A percentile compares a stretch with the other conserved stretches of the same genome.
Conservation (phyloP, 805 yeast species). For the Kodamaea hsintzibuensis region DNA sequence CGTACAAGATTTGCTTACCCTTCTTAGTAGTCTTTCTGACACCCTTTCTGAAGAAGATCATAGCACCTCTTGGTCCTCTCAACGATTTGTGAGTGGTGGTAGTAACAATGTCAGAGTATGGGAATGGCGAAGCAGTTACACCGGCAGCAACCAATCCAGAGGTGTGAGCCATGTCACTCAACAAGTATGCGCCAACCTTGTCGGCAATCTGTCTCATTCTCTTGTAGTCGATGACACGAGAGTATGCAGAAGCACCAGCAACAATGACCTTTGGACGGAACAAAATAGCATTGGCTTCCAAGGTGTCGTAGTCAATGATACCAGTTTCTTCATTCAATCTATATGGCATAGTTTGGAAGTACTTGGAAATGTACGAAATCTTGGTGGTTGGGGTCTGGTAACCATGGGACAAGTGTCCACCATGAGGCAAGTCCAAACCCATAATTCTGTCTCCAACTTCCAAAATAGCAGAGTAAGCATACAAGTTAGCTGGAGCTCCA, state of each 20-base stretch:
- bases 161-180: slow-evolving; percentile 98
- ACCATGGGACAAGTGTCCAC: slow-evolving; percentile 97
- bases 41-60: slow-evolving; percentile 98
- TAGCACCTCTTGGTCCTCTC: slow-evolving; percentile 99
- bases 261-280: slow-evolving; percentile 96
- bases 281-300: slow-evolving; percentile 85
- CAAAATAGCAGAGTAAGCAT: slow-evolving; percentile 93
- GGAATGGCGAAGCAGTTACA: slow-evolving; percentile 94
- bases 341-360: slow-evolving; percentile 98
- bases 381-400: slow-evolving; percentile 93
- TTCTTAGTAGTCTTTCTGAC: slow-evolving; percentile 85
- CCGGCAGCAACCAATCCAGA: slow-evolving; percentile 96
- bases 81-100: slow-evolving; percentile 98
- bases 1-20: slow-evolving; percentile 89
- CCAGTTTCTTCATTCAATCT: slow-evolving; percentile 92
- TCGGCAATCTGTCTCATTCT: slow-evolving; percentile 97
- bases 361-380: slow-evolving; percentile 93
- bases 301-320: slow-evolving; percentile 90
- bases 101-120: slow-evolving; percentile 95
- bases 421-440: slow-evolving; percentile 98
- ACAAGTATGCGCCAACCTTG: slow-evolving; percentile 93
- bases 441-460: slow-evolving; percentile 94
- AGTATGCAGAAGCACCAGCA: slow-evolving; percentile 98
- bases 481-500: slow-evolving; percentile 97
- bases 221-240: slow-evolving; percentile 93